Evolutionary conservation across 1,284 basidiomycete genomes (phyloP), one percentile per base, ranked within the genome.

Genomic region (Apiotrichum montevideense): DNA sequence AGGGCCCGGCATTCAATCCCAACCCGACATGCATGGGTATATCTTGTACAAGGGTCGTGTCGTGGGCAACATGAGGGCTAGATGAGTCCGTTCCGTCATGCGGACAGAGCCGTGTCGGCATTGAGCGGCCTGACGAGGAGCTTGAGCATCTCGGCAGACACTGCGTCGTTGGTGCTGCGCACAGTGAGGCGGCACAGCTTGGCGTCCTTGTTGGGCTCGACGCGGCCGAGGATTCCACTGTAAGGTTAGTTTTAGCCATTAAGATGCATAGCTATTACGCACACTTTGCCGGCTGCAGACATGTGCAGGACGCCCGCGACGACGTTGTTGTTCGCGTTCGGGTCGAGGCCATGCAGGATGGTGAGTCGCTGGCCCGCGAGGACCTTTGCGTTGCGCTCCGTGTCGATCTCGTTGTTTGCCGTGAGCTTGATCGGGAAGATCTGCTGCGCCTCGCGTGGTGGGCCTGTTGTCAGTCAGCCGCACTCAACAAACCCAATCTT

Each of bases 181-280:
- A 98, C 83, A 7, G 96, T 99, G 59, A 98, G 73, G 52, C 96
- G 87, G 74, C 92, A 96, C 48, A 98, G 80, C 82, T 95, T 95
- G 14, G 93, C 94, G 59, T 94, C 90, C 55, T 84, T 83, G 78
- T 98, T 98, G 1, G 96, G 96, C 76, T 99, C 96, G 47, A 97
- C 73, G 54, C 96, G 83, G 65, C 97, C 78, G 64, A 99, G 78
- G 70, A 95, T 97, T 3, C 95, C 96, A 37, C 71, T 73, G 51
- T 32, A 35, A 29, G 7, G 47, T 45, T 51, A 51, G 45, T 5
- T 32, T 8, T 39, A 39, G 5, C 29, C 3, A 39, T 2, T 2
- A 13, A 39, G 37, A 39, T 13, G 37, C 37, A 44, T 42, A 29
- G 29, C 29, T 29, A 29, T 29, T 15, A 69, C 70, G 63, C 54